phyloP scores from a whole-genome alignment of 176 grass and related monocot genomes.

The Poa annua region DNA sequence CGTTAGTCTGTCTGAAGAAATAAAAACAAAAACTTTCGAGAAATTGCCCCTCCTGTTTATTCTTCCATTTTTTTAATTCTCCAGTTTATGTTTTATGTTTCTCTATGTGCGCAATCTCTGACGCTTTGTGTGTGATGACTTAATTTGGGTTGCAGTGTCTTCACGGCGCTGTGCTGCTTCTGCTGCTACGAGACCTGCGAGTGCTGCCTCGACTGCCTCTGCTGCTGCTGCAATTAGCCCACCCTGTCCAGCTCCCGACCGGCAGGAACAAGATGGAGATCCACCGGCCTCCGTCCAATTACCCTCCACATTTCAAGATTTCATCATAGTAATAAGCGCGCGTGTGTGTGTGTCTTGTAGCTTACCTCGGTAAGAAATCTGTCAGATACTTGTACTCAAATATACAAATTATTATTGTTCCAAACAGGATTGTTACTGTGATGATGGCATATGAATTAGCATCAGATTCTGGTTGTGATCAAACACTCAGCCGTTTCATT shows the following conservation, averaged over 20 bases:
- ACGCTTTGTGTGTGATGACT: neutral
- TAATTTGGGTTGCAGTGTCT: conserved; percentile 50
- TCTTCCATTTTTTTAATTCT: neutral
- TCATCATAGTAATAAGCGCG: too few species aligned
- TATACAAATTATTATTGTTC: conserved; percentile 1
- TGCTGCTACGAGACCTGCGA: conserved; percentile 97
- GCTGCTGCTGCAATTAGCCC: conserved; percentile 74
- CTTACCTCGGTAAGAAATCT: neutral
- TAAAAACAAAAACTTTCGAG: neutral
- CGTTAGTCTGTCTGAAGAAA: neutral
- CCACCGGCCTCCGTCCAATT: neutral
- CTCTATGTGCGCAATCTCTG: neutral
- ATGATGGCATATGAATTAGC: neutral
- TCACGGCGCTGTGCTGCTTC: conserved; percentile 84
- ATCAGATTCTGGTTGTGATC: neutral
- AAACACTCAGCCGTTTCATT: neutral
- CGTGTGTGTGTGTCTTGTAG: neutral
- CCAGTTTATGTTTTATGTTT: neutral
- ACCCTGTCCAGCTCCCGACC: neutral
- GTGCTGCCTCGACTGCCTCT: conserved; percentile 93
- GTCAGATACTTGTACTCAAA: neutral
- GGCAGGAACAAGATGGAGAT: neutral
- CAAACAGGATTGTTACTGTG: neutral
- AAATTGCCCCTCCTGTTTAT: neutral
- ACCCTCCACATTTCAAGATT: neutral